These are phyloP conservation scores for Pleurotus ostreatus DNA, from an alignment of 768 basidiomycete genomes.

Conservation along the genomic window DNA sequence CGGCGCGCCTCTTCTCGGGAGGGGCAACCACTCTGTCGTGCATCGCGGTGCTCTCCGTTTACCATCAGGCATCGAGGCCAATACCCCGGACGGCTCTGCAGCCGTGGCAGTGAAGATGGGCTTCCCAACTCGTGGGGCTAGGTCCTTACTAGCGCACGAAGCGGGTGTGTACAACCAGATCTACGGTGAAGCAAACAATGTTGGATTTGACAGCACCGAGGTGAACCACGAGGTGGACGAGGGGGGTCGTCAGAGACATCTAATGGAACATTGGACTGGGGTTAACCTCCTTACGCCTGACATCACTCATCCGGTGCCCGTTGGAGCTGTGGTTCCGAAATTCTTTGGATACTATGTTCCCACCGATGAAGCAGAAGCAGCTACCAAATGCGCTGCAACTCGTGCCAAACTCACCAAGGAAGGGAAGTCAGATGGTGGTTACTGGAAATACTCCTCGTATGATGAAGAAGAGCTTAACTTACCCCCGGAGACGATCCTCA, in stretches of 20 bases:
- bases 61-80: background rate
- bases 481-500: conserved; percentile 19
- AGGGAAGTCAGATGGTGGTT: background rate
- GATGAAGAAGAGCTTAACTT: background rate
- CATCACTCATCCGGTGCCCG: conserved; percentile 39
- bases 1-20: background rate
- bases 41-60: background rate
- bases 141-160: background rate
- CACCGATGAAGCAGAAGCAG: conserved; percentile 8
- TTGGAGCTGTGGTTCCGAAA: conserved; percentile 53
- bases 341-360: conserved; percentile 59
- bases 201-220: background rate
- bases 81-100: background rate
- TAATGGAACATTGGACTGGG: conserved; percentile 49
- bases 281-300: conserved; percentile 36
- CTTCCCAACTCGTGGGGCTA: background rate
- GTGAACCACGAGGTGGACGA: background rate
- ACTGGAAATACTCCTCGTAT: background rate
- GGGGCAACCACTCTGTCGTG: background rate
- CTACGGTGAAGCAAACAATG: background rate
- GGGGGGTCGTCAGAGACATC: conserved; percentile 17
- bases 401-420: background rate
- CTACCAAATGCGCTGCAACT: background rate
- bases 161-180: background rate
- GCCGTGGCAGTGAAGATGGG: background rate